Evolutionary conservation across 2,329 filamentous ascomycete genomes (phyloP), one percentile per base, ranked within the genome.

Genomic region (Penicillium palitans): DNA sequence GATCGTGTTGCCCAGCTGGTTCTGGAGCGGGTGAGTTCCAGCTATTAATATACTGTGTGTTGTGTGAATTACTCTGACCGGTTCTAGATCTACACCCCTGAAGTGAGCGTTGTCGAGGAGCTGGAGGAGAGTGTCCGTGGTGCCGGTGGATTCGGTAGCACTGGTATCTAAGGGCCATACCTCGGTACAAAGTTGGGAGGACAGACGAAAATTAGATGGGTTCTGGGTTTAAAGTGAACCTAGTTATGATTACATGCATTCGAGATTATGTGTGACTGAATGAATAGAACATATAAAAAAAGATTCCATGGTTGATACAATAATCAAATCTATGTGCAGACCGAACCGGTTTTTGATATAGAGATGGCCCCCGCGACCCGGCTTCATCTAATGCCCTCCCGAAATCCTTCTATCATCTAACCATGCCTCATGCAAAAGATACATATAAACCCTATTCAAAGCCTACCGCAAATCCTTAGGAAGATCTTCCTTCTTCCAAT

Each of bases 1-100:
- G 95, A 99, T 77, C 89, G 95, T 53, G 81, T 99, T 70, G 96
- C 95, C 42, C 95, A 99, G 82, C 83, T 99, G 66, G 87, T 99
- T 65, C 81, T 99, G 57, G 95, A 99, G 83, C 87, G 91, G 75
- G 83, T 86, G 68, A 66, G 78, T 72, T 45, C 25, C 25, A 8
- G 19, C 41, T 46, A 31, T 33, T 21, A 33, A 39, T 42, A 39
- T 42, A 9, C 7, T 44, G 29, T 15, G 5, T 27, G 9, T 40
- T 45, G 12, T 42, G 6, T 53, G 46, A 9, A 10, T 48, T 21
- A 24, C 19, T 58, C 58, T 65, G 46, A 57, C 47, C 21, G 3
- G 17, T 19, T 31, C 10, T 58, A 86, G 81, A 97, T 98, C 71
- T 93, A 90, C 71, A 98, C 93, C 29, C 93, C 95, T 2, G 91